Percentiles rank a stretch among this genome's conserved stretches.
phyloP scores from a whole-genome alignment of 305 asterid genomes.

The Rubia balearica region DNA sequence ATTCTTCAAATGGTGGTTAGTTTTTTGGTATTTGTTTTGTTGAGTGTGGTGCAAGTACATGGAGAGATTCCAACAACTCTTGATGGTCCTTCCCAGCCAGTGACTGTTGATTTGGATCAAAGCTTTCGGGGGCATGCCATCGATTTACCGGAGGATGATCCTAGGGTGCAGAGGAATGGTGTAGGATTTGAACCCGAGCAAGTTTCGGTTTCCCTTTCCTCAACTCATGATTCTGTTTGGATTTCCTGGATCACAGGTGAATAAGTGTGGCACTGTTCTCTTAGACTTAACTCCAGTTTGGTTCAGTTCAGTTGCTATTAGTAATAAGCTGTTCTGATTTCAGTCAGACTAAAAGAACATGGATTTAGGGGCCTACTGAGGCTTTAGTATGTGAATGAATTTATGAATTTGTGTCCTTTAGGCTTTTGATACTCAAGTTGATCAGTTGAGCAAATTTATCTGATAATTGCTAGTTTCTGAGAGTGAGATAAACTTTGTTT shows the following conservation, averaged over 20 bases:
- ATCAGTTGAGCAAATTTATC: too few relatives aligned
- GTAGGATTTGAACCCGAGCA: constrained; percentile 76
- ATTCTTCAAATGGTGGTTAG: not conserved
- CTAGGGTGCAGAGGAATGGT: constrained; percentile 61
- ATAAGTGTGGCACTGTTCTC: not conserved
- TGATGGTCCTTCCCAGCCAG: constrained; percentile 80
- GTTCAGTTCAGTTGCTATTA: not conserved
- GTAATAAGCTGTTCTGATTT: not conserved
- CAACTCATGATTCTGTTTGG: constrained; percentile 69
- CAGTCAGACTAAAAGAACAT: not conserved
- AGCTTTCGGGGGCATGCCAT: constrained; percentile 74
- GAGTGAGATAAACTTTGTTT: too few relatives aligned
- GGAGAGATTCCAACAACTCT: constrained; percentile 64
- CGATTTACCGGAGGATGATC: constrained; percentile 85
- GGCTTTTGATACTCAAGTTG: not conserved
- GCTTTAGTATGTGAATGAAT: too few relatives aligned
- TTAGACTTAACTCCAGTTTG: not conserved
- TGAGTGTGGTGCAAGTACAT: constrained; percentile 22
- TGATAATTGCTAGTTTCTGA: too few relatives aligned
- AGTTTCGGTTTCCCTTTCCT: constrained; percentile 71
- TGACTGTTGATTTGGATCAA: constrained; percentile 59
- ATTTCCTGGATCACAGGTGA: constrained; percentile 85
- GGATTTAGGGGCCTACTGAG: too few relatives aligned
- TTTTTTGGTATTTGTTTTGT: constrained; percentile 16
- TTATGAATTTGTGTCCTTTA: not conserved